Evolutionary conservation across 768 basidiomycete genomes (phyloP), one percentile per base, ranked within the genome.

Genomic region (Neoboletus magnificus): DNA sequence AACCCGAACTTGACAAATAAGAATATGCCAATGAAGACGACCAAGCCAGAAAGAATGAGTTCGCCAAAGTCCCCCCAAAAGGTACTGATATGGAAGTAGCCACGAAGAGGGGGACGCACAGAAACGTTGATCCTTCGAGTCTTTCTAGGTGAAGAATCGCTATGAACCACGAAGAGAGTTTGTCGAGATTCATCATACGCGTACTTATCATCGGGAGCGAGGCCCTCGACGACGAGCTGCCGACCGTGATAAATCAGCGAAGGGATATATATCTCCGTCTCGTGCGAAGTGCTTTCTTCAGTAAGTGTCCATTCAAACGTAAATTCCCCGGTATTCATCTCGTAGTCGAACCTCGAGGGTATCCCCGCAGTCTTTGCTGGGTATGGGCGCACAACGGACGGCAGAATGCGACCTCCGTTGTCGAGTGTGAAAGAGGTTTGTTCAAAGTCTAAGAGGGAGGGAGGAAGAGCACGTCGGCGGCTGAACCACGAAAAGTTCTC

Each of bases 401-500:
- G 73, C 3, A 98, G 76, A 43, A 95, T 85, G 18, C 95, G 78
- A 0, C 77, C 89, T 4, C 95, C 94, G 43, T 87, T 85, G 68
- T 98, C 93, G 32, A 94, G 78, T 6, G 85, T 82, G n/a, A 80
- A 76, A 3, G 84, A 79, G 20, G 74, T 74, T 69, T 90, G 89
- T 10, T 80, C 77, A 52, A 80, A 78, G 59, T 79, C 79, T 13
- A 87, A 75, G 39, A 84, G 66, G 0, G 79, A 79, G 0, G 78
- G 65, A 1, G 81, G 87, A 48, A 83, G 73, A 1, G 80, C 84
- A 16, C 86, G 82, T 35, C 69, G 72, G 41, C 75, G 74, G 63
- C 84, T 85, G 79, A 93, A 98, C 91, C 92, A 97, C 1, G 92
- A 93, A 68, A 99, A 98, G 73, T 95, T 97, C 72, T 99, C 95